Evolutionary conservation across 306 rosid genomes (phyloP).

Genomic region (Quercus wislizeni): DNA sequence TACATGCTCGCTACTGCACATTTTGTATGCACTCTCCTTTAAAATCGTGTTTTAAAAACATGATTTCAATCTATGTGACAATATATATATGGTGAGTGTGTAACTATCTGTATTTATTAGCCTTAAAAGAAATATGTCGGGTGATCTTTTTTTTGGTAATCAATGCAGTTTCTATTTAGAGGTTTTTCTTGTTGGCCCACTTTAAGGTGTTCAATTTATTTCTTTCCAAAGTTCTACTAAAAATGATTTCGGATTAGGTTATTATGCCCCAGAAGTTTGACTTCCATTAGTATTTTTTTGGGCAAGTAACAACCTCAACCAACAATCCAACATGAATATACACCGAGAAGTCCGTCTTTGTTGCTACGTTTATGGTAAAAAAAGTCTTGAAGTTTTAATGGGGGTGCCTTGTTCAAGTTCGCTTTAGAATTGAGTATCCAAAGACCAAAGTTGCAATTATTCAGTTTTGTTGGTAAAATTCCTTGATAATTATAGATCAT

Average conservation of each 20-base stretch:
- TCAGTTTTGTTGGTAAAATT: background rate
- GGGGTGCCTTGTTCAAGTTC: background rate
- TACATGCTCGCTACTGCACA: too few relatives aligned
- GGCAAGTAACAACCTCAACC: background rate
- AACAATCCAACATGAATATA: background rate
- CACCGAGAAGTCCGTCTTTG: background rate
- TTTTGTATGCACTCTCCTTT: too few relatives aligned
- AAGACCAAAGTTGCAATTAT: background rate
- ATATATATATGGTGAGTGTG: too few relatives aligned
- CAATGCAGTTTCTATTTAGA: background rate
- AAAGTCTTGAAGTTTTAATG: background rate
- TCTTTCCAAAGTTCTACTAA: background rate
- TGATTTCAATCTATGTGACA: too few relatives aligned
- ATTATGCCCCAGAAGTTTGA: background rate
- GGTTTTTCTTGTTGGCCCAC: background rate
- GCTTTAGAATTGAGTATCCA: background rate
- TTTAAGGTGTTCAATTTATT: background rate
- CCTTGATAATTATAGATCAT: too few relatives aligned
- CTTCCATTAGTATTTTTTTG: background rate
- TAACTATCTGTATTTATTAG: too few relatives aligned
- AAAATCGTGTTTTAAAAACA: too few relatives aligned
- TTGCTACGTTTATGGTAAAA: background rate
- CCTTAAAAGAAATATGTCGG: background rate
- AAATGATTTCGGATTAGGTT: background rate
- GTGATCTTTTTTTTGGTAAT: slow-evolving; percentile 3